Conservation (phyloP, 352 stramenopile genomes). For the Elongisporangium undulatum region DNA sequence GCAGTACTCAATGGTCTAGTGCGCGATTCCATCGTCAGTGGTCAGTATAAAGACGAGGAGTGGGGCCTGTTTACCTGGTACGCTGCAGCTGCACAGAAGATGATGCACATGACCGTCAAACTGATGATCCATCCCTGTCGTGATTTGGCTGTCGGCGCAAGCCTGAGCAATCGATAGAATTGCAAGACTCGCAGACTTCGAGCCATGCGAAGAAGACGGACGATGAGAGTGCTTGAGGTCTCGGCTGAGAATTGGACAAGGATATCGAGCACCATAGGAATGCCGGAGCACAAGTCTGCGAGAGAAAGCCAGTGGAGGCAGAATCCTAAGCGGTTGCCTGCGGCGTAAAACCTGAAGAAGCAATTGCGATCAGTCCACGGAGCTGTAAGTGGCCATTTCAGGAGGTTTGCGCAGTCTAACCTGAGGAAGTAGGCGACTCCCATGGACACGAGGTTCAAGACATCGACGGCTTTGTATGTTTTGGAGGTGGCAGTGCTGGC, state of each 20-base stretch:
- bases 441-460: constrained; percentile 46
- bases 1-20: constrained; percentile 61
- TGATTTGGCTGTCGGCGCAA: constrained; percentile 54
- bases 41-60: background rate
- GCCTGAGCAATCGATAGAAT: constrained; percentile 52
- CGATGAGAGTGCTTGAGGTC: constrained; percentile 33
- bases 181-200: constrained; percentile 53
- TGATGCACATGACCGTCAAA: constrained; percentile 50
- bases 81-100: constrained; percentile 53
- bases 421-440: constrained; percentile 33
- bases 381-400: too few species aligned
- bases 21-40: background rate
- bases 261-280: constrained; percentile 38
- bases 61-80: constrained; percentile 39
- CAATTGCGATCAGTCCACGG: background rate
- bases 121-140: constrained; percentile 48
- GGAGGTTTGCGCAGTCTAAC: constrained; percentile 15
- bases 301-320: constrained; percentile 61
- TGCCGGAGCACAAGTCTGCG: constrained; percentile 39
- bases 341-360: constrained; percentile 47
- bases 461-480: constrained; percentile 37
- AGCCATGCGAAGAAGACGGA: constrained; percentile 63
- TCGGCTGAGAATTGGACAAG: constrained; percentile 24
- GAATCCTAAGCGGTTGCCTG: constrained; percentile 51
- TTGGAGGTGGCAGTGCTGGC: constrained; percentile 24